These are phyloP conservation scores for Berberis thunbergii DNA, from an alignment of 164 flowering plant species.

Conservation along the genomic window DNA sequence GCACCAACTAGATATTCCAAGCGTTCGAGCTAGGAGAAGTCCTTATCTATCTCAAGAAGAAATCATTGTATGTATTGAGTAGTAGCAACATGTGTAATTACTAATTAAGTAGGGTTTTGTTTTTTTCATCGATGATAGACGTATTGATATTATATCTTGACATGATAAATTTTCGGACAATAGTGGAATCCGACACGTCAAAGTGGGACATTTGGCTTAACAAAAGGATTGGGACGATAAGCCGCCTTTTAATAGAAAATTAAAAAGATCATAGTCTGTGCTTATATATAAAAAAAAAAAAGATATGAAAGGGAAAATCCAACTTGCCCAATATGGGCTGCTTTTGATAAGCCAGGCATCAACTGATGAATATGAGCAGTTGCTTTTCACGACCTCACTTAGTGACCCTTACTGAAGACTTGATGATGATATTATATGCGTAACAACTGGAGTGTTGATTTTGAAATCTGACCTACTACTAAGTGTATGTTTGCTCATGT, in stretches of 20 bases:
- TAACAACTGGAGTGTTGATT: neutral
- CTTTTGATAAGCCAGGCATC: slow-evolving; percentile 21
- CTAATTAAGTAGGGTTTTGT: neutral
- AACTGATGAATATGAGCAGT: slow-evolving; percentile 20
- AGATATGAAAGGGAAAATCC: neutral
- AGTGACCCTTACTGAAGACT: neutral
- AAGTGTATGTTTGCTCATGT: neutral
- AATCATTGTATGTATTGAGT: neutral
- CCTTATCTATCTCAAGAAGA: neutral
- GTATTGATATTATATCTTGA: neutral
- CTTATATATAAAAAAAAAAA: slow-evolving; percentile 1
- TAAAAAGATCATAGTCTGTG: slow-evolving; percentile 8
- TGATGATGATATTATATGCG: neutral
- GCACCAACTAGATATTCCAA: neutral
- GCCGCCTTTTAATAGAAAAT: slow-evolving; percentile 1
- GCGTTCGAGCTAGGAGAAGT: neutral
- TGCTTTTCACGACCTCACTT: slow-evolving; percentile 17
- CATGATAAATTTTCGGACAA: neutral
- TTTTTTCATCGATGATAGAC: neutral
- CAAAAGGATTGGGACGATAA: slow-evolving; percentile 6
- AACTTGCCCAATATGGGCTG: slow-evolving; percentile 7
- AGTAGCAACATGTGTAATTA: neutral
- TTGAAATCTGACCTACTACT: slow-evolving; percentile 8
- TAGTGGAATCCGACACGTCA: slow-evolving; percentile 20
- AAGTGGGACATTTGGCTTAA: slow-evolving; percentile 1